These are phyloP conservation scores for Mycena venus DNA, from an alignment of 768 basidiomycete genomes.

Conservation along the genomic window DNA sequence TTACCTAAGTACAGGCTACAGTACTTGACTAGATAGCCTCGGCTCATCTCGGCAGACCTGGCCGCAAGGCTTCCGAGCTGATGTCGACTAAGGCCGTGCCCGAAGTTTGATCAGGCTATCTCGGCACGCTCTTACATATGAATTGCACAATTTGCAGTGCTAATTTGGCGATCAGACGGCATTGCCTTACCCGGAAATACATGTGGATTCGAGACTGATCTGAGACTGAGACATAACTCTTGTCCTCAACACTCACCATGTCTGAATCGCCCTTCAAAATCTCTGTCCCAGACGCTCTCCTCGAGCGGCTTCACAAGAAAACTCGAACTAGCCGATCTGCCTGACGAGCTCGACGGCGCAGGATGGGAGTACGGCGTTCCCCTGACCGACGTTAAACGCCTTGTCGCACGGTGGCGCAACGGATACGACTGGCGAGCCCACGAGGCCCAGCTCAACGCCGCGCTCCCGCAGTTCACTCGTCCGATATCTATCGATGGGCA, in stretches of 20 bases:
- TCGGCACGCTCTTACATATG: no score
- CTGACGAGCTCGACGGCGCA: slow-evolving; percentile 18
- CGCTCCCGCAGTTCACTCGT: slow-evolving; percentile 19
- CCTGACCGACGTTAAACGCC: slow-evolving; percentile 14
- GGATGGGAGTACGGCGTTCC: slow-evolving; percentile 29
- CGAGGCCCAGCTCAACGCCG: slow-evolving; percentile 21
- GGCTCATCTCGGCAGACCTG: no score
- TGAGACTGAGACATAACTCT: no score
- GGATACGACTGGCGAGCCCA: slow-evolving; percentile 24
- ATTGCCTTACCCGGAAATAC: no score
- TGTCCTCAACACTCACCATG: neutral
- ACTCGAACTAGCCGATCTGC: slow-evolving; percentile 6
- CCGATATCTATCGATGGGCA: slow-evolving; percentile 20
- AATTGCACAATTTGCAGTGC: no score
- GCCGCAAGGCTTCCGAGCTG: no score
- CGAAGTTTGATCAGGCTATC: no score
- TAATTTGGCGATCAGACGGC: no score
- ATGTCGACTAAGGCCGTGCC: no score
- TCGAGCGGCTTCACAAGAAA: slow-evolving; percentile 12
- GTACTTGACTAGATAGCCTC: no score
- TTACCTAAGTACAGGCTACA: no score
- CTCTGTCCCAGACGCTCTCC: neutral
- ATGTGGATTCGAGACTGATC: no score
- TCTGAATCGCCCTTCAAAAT: slow-evolving; percentile 23
- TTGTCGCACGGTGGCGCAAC: slow-evolving; percentile 19